Conservation (phyloP, 2,329 filamentous ascomycete genomes). For the Trichoderma sp. region DNA sequence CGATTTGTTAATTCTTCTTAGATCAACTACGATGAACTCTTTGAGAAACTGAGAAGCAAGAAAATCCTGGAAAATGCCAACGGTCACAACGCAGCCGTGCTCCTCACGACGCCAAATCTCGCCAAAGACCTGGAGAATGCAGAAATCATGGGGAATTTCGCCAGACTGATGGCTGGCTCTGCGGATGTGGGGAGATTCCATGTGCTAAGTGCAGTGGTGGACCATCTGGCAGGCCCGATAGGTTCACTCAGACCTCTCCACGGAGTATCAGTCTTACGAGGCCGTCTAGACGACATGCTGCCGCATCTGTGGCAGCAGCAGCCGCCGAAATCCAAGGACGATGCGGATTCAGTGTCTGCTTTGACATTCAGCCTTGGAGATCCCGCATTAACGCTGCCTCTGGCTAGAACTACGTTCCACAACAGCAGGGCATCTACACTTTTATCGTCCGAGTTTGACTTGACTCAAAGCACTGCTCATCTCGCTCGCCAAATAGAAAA, state of each 20-base stretch:
- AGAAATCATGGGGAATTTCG: constrained; percentile 41
- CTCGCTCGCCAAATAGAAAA: constrained; percentile 35
- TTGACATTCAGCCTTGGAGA: constrained; percentile 41
- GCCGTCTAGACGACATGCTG: constrained; percentile 39
- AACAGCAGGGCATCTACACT: constrained; percentile 63
- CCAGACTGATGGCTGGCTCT: constrained; percentile 45
- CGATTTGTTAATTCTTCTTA: neutral
- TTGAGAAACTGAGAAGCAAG: constrained; percentile 25
- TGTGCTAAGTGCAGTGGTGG: constrained; percentile 54
- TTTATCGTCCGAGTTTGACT: constrained; percentile 35
- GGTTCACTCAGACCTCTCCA: constrained; percentile 32
- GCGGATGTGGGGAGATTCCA: constrained; percentile 40
- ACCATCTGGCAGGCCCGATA: constrained; percentile 45
- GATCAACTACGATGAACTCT: constrained; percentile 22
- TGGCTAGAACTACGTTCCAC: constrained; percentile 76
- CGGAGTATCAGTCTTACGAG: constrained; percentile 53
- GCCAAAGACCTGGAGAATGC: constrained; percentile 47
- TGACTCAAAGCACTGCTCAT: constrained; percentile 23
- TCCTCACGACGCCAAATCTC: constrained; percentile 49
- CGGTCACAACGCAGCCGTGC: constrained; percentile 42
- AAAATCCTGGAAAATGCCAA: constrained; percentile 29
- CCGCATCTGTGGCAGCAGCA: constrained; percentile 44
- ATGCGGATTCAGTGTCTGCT: constrained; percentile 38
- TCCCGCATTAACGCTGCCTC: constrained; percentile 53
- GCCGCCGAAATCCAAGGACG: constrained; percentile 27